Evolutionary conservation across 2,329 filamentous ascomycete genomes (phyloP).

Genomic region (Sphaerulina vaccinii): DNA sequence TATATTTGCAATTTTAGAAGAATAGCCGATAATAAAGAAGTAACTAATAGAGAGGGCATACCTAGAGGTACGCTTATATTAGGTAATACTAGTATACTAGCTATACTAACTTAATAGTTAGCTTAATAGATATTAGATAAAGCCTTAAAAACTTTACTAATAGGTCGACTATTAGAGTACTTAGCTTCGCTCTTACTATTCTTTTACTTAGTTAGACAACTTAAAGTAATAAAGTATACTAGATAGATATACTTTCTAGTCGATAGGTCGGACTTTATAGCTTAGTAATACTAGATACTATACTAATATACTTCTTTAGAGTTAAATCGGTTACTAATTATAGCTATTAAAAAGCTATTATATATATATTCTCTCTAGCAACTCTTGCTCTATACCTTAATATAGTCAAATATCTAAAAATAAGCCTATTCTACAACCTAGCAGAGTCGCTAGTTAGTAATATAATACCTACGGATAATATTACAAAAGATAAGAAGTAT

Average conservation of each 20-base stretch:
- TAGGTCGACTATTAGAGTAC: conserved; percentile 4
- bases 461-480: conserved; percentile 12
- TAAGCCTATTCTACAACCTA: conserved; percentile 12
- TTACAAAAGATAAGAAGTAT: conserved; percentile 13
- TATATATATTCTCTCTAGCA: conserved; percentile 8
- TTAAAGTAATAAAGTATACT: conserved; percentile 14
- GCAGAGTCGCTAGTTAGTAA: conserved; percentile 15
- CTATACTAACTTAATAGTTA: conserved; percentile 1
- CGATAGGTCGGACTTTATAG: conserved; percentile 7
- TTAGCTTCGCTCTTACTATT: conserved; percentile 10
- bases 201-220: conserved; percentile 14
- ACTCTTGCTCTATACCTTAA: conserved; percentile 10
- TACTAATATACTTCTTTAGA: conserved; percentile 2
- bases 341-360: conserved; percentile 15
- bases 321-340: conserved; percentile 17
- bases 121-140: conserved; percentile 4
- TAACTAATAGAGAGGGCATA: neutral
- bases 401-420: conserved; percentile 14
- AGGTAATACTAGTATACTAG: neutral
- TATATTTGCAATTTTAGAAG: conserved; percentile 5
- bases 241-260: conserved; percentile 13
- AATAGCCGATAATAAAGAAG: conserved; percentile 6
- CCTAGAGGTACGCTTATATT: conserved; percentile 4
- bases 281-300: neutral
- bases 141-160: conserved; percentile 2